Base-by-base conservation (phyloP, 345 rosid species). In the Raphanus raphanistrum region DNA sequence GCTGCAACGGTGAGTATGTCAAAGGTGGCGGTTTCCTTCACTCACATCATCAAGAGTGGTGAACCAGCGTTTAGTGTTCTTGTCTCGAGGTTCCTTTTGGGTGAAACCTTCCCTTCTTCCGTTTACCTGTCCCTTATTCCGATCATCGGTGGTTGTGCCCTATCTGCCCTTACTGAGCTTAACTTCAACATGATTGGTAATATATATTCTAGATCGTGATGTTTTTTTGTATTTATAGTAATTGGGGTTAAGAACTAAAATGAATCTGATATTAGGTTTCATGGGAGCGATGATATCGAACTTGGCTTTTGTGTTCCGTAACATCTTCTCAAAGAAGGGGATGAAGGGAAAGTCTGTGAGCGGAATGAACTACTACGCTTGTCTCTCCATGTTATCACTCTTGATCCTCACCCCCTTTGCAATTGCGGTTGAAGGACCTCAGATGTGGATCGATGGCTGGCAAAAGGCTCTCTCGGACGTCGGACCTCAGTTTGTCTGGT, bases 1-100 rank as follows among this genome's bases (percentile, higher is more conserved):
- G 99, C 99, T 29, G 99, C 98, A 52, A 95, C 99, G 0, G 99
- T 95, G 82, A 95, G 99, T 70, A 95, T 95, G 98, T 95, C 99
- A 17, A 95, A 95, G 85, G 99, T 95, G 78, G 99, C 99, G n/a
- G 98, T 95, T 54, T 95, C 99, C 2, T 95, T 95, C 86, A 95
- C 99, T 21, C 99, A 95, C 75, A 92, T 95, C 77, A 93, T 95
- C 82, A 95, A 95, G 87, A 95, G 99, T 80, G 99, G 96, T 26
- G 98, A 95, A 76, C 99, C 97, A 0, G 99, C 99, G 38, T 95
- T 95, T 86, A 95, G 97, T 28, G 99, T 95, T 6, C 68, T 95
- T 78, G 98, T 95, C 63, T 95, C 99, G 8, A 90, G 93, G 83
- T 85, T 95, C 59, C 72, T 92, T 67, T 74, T 93, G 84, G 99